Base-by-base conservation (phyloP, 108 stramenopile genomes). In the Nannochloropsis gaditana region DNA sequence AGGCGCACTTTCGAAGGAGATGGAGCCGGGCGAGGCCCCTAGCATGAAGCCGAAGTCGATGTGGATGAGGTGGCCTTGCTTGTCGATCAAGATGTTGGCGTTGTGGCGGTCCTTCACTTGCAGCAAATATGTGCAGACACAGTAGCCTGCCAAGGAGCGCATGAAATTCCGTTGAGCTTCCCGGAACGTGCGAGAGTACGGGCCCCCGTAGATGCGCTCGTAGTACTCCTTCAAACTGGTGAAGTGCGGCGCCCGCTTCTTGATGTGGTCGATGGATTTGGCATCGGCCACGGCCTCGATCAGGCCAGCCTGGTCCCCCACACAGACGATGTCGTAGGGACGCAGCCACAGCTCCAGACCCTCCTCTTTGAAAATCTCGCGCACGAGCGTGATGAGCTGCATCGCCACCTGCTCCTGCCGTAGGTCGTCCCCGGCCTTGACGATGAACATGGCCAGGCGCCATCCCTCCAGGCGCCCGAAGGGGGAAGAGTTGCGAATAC, bases 41-140 rank as follows among this genome's bases (percentile, higher is more conserved):
- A 99, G 92, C 21, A 99, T 97, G 87, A 94, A 99, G 9, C 98
- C 98, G 90, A 96, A 99, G 89, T 99, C 98, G 83, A 99, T 99
- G 92, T 99, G 98, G 11, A 95, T 92, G 11, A 93, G 82, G 44
- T 90, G 91, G 5, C 93, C 93, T 9, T 87, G 81, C 2, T 94
- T 93, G 90, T 96, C 96, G 85, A 99, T 87, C 84, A 99, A 86
- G 50, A 99, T 96, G 86, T 99, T 99, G 31, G 95, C 97, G 89
- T 99, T 99, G 92, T 99, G 98, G 10, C 98, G 85, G 84, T 99
- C 98, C 86, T 98, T 98, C 86, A 91, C 96, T 90, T 98, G 96
- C 41, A 97, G 91, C 83, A 97, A 92, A 91, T 97, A 97, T 85
- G 96, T 96, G 9, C 97, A 91, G 43, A 99, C 85, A 90, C 80